Evolutionary conservation across 2,329 filamentous ascomycete genomes (phyloP).

Genomic region (Beauveria sp.): DNA sequence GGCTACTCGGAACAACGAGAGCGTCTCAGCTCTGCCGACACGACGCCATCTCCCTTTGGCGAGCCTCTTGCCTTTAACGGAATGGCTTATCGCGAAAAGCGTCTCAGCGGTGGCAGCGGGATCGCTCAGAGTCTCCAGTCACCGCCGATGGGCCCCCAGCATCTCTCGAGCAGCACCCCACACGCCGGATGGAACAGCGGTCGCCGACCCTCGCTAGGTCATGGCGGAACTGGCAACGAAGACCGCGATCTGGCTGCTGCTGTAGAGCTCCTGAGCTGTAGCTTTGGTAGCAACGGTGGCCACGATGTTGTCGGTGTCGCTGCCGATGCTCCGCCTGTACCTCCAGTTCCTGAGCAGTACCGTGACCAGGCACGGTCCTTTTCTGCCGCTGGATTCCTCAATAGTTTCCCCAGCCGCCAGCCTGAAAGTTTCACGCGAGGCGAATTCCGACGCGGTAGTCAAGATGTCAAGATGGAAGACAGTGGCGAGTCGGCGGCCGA

Average conservation of each 20-base stretch:
- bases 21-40: conserved; percentile 78
- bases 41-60: conserved; percentile 76
- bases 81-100: conserved; percentile 46
- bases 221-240: conserved; percentile 67
- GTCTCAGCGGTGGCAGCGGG: conserved; percentile 48
- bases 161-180: conserved; percentile 32
- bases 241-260: conserved; percentile 85
- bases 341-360: conserved; percentile 76
- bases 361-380: conserved; percentile 52
- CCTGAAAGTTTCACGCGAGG: conserved; percentile 60
- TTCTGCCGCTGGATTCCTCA: conserved; percentile 54
- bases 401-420: conserved; percentile 53
- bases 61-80: conserved; percentile 54
- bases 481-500: conserved; percentile 56
- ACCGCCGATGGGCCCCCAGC: conserved; percentile 40
- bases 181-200: conserved; percentile 52
- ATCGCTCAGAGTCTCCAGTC: conserved; percentile 81
- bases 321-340: conserved; percentile 76
- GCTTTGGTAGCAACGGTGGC: conserved; percentile 71
- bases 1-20: conserved; percentile 73
- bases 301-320: conserved; percentile 55
- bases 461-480: conserved; percentile 62
- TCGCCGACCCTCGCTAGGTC: conserved; percentile 68
- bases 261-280: conserved; percentile 84
- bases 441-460: conserved; percentile 40